Conservation (phyloP, 2,329 filamentous ascomycete genomes). For the Epichloe aotearoae region DNA sequence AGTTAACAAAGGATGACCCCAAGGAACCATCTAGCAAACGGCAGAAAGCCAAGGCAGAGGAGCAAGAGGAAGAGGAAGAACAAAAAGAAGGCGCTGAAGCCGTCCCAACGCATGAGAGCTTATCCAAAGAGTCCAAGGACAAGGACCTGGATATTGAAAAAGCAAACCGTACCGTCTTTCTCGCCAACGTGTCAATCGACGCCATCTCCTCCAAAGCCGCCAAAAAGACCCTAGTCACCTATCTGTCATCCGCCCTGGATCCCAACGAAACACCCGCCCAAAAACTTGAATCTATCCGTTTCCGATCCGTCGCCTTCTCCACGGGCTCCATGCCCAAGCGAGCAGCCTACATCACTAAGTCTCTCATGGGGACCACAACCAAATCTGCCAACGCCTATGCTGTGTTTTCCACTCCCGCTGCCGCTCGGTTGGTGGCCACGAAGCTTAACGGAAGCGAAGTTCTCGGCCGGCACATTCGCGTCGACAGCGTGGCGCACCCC, state of each 20-base stretch:
- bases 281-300: slow-evolving; percentile 82
- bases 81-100: slow-evolving; percentile 27
- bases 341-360: slow-evolving; percentile 84
- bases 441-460: slow-evolving; percentile 74
- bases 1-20: slow-evolving; percentile 46
- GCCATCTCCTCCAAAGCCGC: slow-evolving; percentile 72
- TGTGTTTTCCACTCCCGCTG: slow-evolving; percentile 65
- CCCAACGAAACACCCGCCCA: slow-evolving; percentile 39
- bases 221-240: slow-evolving; percentile 62
- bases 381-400: slow-evolving; percentile 90
- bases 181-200: slow-evolving; percentile 76
- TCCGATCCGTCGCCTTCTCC: slow-evolving; percentile 83
- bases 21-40: slow-evolving; percentile 43
- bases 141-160: slow-evolving; percentile 59
- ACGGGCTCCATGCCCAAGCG: slow-evolving; percentile 71
- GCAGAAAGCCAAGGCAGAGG: slow-evolving; percentile 26
- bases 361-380: slow-evolving; percentile 81
- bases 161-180: slow-evolving; percentile 78
- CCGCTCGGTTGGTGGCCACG: slow-evolving; percentile 62
- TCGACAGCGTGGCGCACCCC: slow-evolving; percentile 84
- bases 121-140: slow-evolving; percentile 46
- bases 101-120: slow-evolving; percentile 43
- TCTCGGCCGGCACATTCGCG: slow-evolving; percentile 76
- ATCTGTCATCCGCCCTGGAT: slow-evolving; percentile 64
- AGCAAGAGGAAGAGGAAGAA: slow-evolving; percentile 18